Base-by-base conservation (phyloP, 164 flowering plant species). In the Saururus chinensis region DNA sequence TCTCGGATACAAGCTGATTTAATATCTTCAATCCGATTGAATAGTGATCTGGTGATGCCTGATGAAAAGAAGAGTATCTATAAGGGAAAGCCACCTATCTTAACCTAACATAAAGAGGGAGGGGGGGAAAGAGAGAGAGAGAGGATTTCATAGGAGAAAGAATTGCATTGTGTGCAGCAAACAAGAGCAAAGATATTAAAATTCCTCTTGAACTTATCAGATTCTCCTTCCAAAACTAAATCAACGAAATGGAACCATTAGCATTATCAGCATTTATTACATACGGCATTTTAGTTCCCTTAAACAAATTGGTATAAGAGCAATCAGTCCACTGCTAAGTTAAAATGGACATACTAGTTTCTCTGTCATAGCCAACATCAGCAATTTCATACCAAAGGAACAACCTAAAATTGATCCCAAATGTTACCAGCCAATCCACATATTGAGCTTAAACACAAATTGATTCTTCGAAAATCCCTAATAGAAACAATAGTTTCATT, bases 1-100 rank as follows among this genome's bases (percentile, higher is more conserved):
- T 92, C 78, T 92, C 98, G 53, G 86, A 76, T 19, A 89, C 93
- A 70, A 92, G 96, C 68, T 92, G 98, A 76, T 82, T 86, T 60
- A 92, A 71, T 67, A 89, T 89, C 86, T 86, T 92, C 80, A 92
- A 77, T 56, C 96, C 98, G 73, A 89, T 92, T 51, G 85, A 82
- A 80, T 84, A 92, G 74, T 89, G 96, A 64, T 72, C 84, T 25
- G 95, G 67, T 59, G 96, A 66, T 51, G 87, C 89, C 98, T 92
- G 86, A 58, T 23, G 62, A 57, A 63, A 56, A 63, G 40, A 61
- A 74, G 53, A 53, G 59, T 8, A 65, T 53, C 56, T n/a, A 22
- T 57, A 57, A 56, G 60, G 17, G 17, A 14, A 42, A 42, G 49
- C 1, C 1, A 42, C 49, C 12, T 42, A 42, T 42, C 49, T 42